Evolutionary conservation across 805 yeast genomes (phyloP).

Genomic region (Clavispora santaluciae): DNA sequence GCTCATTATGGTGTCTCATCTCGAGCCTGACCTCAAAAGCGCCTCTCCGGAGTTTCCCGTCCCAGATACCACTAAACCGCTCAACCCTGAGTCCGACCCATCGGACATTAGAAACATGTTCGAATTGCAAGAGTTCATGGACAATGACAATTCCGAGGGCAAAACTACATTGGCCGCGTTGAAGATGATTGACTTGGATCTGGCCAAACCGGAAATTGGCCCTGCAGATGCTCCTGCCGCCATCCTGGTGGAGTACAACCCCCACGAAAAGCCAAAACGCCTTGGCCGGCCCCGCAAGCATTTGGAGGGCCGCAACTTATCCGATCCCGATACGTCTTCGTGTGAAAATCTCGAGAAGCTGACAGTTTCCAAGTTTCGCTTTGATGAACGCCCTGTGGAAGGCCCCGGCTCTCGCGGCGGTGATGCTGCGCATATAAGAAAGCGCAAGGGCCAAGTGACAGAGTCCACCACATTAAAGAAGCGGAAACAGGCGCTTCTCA

Average conservation of each 20-base stretch:
- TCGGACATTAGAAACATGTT: constrained; percentile 2
- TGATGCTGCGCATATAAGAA: constrained; percentile 12
- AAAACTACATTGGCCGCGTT: constrained; percentile 17
- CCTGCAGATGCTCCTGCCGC: not conserved
- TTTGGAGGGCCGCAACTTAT: constrained; percentile 14
- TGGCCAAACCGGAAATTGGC: no score
- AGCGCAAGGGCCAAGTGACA: constrained; percentile 26
- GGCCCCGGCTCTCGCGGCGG: constrained; percentile 42
- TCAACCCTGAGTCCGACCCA: not conserved
- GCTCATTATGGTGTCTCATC: not conserved
- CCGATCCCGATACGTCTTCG: constrained; percentile 16
- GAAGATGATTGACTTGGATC: constrained; percentile 19
- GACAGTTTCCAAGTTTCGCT: constrained; percentile 27
- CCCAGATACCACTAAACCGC: no score
- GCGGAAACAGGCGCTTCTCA: constrained; percentile 17
- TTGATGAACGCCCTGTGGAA: constrained; percentile 30
- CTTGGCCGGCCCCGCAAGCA: constrained; percentile 35
- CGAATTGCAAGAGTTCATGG: constrained; percentile 3
- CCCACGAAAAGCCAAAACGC: constrained; percentile 27
- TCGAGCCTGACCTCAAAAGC: constrained; percentile 1
- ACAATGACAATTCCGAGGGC: constrained; percentile 3
- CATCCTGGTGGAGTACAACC: constrained; percentile 26
- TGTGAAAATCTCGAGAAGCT: constrained; percentile 27
- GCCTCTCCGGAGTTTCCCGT: not conserved
- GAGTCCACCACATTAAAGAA: constrained; percentile 17